phyloP scores from a whole-genome alignment of 768 basidiomycete species.

The Macrolepiota fuliginosa region DNA sequence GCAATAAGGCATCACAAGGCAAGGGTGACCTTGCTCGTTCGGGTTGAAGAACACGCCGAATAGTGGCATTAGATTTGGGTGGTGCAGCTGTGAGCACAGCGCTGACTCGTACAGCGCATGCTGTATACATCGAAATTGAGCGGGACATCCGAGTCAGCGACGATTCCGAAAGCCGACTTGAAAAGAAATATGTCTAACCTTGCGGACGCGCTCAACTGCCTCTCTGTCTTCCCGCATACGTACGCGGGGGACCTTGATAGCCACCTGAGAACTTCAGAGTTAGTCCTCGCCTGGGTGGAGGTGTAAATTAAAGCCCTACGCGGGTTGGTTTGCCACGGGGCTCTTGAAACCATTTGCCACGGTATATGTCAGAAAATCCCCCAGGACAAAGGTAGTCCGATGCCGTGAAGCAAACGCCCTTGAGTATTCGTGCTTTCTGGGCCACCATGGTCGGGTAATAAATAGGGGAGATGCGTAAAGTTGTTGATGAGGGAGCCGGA shows the following conservation, averaged over 20 bases:
- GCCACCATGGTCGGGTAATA: too few species aligned
- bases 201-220: not conserved
- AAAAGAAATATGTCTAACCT: not conserved
- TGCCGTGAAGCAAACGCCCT: not conserved
- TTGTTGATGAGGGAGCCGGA: too few species aligned
- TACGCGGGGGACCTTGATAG: not conserved
- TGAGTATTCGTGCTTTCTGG: not conserved
- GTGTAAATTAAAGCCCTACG: not conserved
- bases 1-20: constrained; percentile 17
- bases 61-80: constrained; percentile 15
- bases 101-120: constrained; percentile 13
- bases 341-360: constrained; percentile 7
- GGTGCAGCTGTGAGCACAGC: constrained; percentile 13
- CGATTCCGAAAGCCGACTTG: too few species aligned
- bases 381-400: constrained; percentile 13
- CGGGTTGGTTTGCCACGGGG: not conserved
- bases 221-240: not conserved
- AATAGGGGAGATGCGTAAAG: too few species aligned
- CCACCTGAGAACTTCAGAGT: not conserved
- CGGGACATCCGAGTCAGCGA: too few species aligned
- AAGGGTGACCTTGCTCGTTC: constrained; percentile 10
- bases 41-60: constrained; percentile 8
- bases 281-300: too few species aligned
- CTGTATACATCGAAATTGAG: too few species aligned
- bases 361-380: constrained; percentile 16